phyloP scores from a whole-genome alignment of 441 rosid genomes.

The Pelargonium fulgidum region DNA sequence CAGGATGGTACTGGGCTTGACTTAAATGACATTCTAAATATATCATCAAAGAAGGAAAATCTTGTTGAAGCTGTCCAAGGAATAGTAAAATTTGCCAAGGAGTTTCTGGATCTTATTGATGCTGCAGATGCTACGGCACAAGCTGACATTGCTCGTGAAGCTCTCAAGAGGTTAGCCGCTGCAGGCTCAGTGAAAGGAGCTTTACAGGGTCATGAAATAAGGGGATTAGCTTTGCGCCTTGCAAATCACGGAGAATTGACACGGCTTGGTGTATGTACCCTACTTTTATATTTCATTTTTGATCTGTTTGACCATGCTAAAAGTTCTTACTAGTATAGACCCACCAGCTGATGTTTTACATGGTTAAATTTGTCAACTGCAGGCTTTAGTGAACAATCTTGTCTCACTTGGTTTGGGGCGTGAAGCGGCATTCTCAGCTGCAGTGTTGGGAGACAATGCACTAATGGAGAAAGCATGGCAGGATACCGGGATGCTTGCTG shows the following conservation, averaged over 20 bases:
- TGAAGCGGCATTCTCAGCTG: constrained; percentile 95
- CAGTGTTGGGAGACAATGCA: constrained; percentile 88
- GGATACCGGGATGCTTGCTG: constrained; percentile 98
- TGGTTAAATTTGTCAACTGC: constrained; percentile 24
- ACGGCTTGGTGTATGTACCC: constrained; percentile 63
- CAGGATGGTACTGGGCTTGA: constrained; percentile 68
- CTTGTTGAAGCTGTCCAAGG: constrained; percentile 92
- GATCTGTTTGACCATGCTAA: constrained; percentile 8
- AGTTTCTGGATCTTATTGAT: constrained; percentile 94
- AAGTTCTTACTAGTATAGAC: constrained; percentile 1
- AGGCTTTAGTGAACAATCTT: constrained; percentile 83
- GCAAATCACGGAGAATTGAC: constrained; percentile 98
- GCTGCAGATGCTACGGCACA: constrained; percentile 99
- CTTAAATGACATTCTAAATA: constrained; percentile 74
- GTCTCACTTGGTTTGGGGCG: constrained; percentile 81
- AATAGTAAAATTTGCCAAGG: constrained; percentile 78
- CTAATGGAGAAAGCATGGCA: constrained; percentile 99
- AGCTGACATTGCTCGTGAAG: constrained; percentile 87
- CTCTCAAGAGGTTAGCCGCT: constrained; percentile 86
- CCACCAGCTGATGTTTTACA: background rate
- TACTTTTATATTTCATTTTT: constrained; percentile 14
- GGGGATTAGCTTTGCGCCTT: constrained; percentile 92
- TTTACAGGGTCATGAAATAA: constrained; percentile 72
- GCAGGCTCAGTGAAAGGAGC: constrained; percentile 98
- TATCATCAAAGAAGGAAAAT: constrained; percentile 82